phyloP scores from a whole-genome alignment of 1,139 yeast genomes.

The Hanseniaspora sp. region DNA sequence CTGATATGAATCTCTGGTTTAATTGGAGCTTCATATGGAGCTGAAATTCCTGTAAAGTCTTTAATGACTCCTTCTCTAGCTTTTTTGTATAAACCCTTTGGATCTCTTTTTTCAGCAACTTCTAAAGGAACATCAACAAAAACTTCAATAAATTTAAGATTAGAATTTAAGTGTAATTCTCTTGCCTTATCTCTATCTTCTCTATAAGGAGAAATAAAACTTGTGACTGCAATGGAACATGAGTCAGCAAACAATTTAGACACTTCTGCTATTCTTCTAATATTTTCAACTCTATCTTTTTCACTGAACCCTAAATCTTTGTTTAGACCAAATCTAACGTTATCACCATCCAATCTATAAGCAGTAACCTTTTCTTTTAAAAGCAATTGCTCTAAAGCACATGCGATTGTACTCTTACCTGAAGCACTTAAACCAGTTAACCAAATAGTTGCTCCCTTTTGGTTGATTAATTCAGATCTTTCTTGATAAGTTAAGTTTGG shows the following conservation, averaged over 20 bases:
- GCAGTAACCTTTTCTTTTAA: slow-evolving; percentile 57
- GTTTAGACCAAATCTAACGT: slow-evolving; percentile 84
- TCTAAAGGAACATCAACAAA: slow-evolving; percentile 84
- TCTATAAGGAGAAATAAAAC: slow-evolving; percentile 84
- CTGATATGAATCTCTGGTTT: slow-evolving; percentile 70
- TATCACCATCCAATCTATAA: slow-evolving; percentile 90
- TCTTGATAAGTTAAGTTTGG: slow-evolving; percentile 74
- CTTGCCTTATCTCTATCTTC: slow-evolving; percentile 78
- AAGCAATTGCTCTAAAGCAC: slow-evolving; percentile 78
- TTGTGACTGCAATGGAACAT: slow-evolving; percentile 71
- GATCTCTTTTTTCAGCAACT: slow-evolving; percentile 92
- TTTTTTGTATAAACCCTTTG: slow-evolving; percentile 90
- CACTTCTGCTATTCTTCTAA: slow-evolving; percentile 87
- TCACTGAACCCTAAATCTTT: slow-evolving; percentile 90
- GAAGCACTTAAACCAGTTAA: slow-evolving; percentile 90
- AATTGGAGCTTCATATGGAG: slow-evolving; percentile 90
- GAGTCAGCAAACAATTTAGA: slow-evolving; percentile 87
- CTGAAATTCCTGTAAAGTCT: slow-evolving; percentile 90
- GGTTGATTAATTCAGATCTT: slow-evolving; percentile 59
- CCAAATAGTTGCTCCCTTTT: slow-evolving; percentile 87
- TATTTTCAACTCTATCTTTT: slow-evolving; percentile 84
- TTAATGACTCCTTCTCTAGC: slow-evolving; percentile 91
- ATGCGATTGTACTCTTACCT: slow-evolving; percentile 90
- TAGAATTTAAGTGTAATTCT: slow-evolving; percentile 63
- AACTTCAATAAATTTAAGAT: slow-evolving; percentile 78